A percentile compares a stretch with the other conserved stretches of the same genome.
phyloP scores from a whole-genome alignment of 2,329 filamentous ascomycete species.

The Ophiocordyceps camponoti-saundersi region DNA sequence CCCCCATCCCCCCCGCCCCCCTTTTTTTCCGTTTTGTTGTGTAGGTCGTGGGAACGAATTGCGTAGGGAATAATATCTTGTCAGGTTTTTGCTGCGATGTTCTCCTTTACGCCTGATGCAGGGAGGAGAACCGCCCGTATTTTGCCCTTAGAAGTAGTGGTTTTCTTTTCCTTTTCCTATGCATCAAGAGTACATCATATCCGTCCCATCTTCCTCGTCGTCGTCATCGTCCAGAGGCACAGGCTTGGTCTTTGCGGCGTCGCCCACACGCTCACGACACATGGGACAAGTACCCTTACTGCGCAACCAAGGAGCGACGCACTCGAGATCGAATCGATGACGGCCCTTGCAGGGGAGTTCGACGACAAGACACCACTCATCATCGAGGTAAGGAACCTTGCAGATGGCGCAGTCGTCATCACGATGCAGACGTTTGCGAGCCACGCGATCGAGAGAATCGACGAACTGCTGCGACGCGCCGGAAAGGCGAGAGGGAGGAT shows the following conservation, averaged over 20 bases:
- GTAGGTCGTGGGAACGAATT: background rate
- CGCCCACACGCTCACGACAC: constrained; percentile 41
- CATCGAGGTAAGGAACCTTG: constrained; percentile 42
- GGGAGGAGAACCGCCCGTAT: no score
- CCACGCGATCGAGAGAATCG: constrained; percentile 41
- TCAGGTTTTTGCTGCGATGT: no score
- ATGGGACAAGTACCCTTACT: constrained; percentile 48
- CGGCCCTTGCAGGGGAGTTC: constrained; percentile 42
- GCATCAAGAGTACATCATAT: constrained; percentile 23
- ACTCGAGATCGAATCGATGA: constrained; percentile 50
- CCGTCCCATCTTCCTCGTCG: constrained; percentile 33
- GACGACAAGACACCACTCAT: constrained; percentile 45
- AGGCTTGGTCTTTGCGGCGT: constrained; percentile 23
- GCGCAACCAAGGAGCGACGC: constrained; percentile 46
- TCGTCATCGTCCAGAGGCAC: constrained; percentile 23
- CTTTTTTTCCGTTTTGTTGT: background rate
- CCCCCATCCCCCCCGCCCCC: no score
- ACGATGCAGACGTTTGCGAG: constrained; percentile 26
- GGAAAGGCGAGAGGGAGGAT: constrained; percentile 31
- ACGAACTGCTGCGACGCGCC: constrained; percentile 44
- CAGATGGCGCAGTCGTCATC: constrained; percentile 47
- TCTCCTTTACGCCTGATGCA: no score
- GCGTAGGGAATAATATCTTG: background rate
- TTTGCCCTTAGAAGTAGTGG: no score
- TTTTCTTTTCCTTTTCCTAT: background rate